Percentiles rank a stretch among this genome's conserved stretches.
Conservation (phyloP, 148 eudicot species). For the Oxyria digyna region DNA sequence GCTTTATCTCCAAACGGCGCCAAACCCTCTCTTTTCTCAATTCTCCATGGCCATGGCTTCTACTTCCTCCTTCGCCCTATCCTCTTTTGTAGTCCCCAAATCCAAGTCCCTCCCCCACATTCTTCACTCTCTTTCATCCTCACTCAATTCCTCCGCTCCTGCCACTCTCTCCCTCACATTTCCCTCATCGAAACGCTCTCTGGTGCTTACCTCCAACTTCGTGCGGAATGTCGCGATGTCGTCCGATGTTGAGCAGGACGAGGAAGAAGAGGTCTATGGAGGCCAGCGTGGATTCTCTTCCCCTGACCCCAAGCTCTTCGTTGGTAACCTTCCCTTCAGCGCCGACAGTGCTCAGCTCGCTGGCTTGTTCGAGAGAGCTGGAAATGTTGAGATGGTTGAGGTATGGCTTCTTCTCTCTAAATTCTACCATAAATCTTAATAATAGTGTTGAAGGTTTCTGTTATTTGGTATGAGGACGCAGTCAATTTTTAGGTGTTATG, state of each 20-base stretch:
- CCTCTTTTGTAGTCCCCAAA: slow-evolving; percentile 29
- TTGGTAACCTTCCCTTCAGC: slow-evolving; percentile 71
- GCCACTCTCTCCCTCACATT: slow-evolving; percentile 15
- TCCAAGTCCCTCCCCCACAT: slow-evolving; percentile 14
- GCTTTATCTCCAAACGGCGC: slow-evolving; percentile 12
- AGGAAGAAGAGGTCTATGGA: slow-evolving; percentile 18
- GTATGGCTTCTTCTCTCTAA: slow-evolving; percentile 20
- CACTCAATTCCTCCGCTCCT: slow-evolving; percentile 6
- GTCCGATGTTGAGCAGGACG: slow-evolving; percentile 42
- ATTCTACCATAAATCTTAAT: no score
- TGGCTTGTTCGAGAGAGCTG: slow-evolving; percentile 56
- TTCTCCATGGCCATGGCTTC: slow-evolving; percentile 29
- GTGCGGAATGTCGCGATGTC: slow-evolving; percentile 38
- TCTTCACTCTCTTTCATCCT: slow-evolving; percentile 6
- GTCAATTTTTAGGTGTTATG: background rate
- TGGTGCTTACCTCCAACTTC: slow-evolving; percentile 20
- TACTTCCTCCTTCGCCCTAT: slow-evolving; percentile 28
- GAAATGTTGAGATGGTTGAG: slow-evolving; percentile 90
- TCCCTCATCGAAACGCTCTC: slow-evolving; percentile 9
- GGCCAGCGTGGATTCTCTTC: slow-evolving; percentile 34
- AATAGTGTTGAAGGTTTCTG: no score
- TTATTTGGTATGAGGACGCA: background rate
- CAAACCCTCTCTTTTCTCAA: background rate
- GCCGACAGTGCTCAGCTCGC: slow-evolving; percentile 80
- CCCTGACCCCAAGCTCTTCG: slow-evolving; percentile 62